Conservation (phyloP, 2,329 filamentous ascomycete species). For the Alternaria angustiovoidea region DNA sequence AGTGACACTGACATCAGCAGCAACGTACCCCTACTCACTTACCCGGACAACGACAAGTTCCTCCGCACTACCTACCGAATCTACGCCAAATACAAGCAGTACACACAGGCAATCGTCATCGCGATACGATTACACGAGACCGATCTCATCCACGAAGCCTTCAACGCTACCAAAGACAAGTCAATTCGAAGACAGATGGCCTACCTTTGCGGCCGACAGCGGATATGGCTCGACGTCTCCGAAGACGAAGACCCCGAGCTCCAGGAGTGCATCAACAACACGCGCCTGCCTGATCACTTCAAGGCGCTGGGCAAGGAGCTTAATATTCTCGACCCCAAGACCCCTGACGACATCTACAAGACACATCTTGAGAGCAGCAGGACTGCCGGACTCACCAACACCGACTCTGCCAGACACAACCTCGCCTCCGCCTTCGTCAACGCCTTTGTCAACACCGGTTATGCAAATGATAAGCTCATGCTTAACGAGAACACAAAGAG, state of each 20-base stretch:
- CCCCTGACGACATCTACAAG: conserved; percentile 99
- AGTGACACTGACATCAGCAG: conserved; percentile 51
- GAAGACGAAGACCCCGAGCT: conserved; percentile 78
- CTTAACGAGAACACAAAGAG: conserved; percentile 82
- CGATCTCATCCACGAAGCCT: conserved; percentile 81
- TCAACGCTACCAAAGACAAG: conserved; percentile 80
- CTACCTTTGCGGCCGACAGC: conserved; percentile 89
- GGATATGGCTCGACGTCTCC: conserved; percentile 79
- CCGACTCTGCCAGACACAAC: conserved; percentile 95
- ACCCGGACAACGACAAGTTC: conserved; percentile 96
- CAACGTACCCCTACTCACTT: conserved; percentile 97
- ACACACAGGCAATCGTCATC: conserved; percentile 90
- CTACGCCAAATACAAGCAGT: conserved; percentile 91
- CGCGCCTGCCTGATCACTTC: conserved; percentile 88
- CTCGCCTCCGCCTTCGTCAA: conserved; percentile 96
- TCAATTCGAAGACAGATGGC: conserved; percentile 91
- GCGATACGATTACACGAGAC: conserved; percentile 92
- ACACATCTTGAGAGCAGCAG: conserved; percentile 95
- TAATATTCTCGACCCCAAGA: conserved; percentile 95
- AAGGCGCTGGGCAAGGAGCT: conserved; percentile 93
- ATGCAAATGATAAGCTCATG: conserved; percentile 98
- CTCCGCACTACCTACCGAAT: conserved; percentile 91
- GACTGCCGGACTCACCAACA: conserved; percentile 90
- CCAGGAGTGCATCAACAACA: conserved; percentile 85
- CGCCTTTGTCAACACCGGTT: conserved; percentile 95